Conservation (phyloP, 331 rosid genomes). For the Pyrus hybrid region DNA sequence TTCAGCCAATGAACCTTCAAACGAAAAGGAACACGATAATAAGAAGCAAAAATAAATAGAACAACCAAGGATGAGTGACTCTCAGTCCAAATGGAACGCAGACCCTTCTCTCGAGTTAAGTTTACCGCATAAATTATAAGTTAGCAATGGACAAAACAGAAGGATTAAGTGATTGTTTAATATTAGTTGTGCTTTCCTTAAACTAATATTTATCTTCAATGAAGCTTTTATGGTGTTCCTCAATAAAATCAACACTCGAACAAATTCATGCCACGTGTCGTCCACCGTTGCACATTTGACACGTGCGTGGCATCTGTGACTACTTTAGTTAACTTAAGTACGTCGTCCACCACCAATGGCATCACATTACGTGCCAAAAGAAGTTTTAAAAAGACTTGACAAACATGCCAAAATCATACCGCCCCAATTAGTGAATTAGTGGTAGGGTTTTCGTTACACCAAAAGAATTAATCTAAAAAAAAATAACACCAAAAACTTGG, state of each 20-base stretch:
- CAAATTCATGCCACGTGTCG: conserved; percentile 15
- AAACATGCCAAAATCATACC: conserved; percentile 19
- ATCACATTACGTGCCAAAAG: conserved; percentile 1
- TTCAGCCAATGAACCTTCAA: too few relatives aligned
- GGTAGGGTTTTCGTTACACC: conserved; percentile 6
- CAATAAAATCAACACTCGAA: conserved; percentile 1
- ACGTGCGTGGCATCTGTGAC: conserved; percentile 19
- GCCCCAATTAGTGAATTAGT: conserved; percentile 33
- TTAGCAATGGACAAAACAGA: too few relatives aligned
- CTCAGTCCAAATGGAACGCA: too few relatives aligned
- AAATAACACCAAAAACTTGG: conserved; percentile 11
- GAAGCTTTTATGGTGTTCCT: background rate
- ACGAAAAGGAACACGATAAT: too few relatives aligned
- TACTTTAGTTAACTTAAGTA: background rate
- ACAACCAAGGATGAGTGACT: too few relatives aligned
- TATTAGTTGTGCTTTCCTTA: background rate
- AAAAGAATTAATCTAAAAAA: conserved; percentile 7
- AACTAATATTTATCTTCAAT: background rate
- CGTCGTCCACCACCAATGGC: conserved; percentile 5
- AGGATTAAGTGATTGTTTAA: too few relatives aligned
- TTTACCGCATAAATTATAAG: too few relatives aligned
- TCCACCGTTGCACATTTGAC: conserved; percentile 9
- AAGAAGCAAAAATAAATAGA: too few relatives aligned
- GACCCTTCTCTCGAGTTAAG: too few relatives aligned
- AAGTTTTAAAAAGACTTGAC: background rate